These are phyloP conservation scores for Aspergillus steynii DNA, from an alignment of 495 filamentous ascomycete species.

Conservation along the genomic window DNA sequence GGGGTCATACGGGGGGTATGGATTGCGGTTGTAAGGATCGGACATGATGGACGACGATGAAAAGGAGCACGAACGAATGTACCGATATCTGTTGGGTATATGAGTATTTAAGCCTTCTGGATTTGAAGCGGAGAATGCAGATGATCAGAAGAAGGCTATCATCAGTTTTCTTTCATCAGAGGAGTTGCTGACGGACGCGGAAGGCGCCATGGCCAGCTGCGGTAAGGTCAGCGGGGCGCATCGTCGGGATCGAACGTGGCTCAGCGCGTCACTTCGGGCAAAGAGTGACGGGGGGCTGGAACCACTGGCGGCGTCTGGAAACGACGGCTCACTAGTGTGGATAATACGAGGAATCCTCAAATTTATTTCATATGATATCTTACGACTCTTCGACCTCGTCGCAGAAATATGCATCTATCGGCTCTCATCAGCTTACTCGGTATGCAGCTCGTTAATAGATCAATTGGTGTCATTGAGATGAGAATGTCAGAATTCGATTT, in stretches of 20 bases:
- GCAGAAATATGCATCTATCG: no score
- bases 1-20: conserved; percentile 17
- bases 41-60: conserved; percentile 16
- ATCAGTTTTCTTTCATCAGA: not conserved
- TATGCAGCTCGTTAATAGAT: not conserved
- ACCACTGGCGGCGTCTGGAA: no score
- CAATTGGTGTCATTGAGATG: not conserved
- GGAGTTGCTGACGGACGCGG: not conserved
- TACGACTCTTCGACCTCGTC: no score
- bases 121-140: not conserved
- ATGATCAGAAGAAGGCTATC: not conserved
- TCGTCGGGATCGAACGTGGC: no score
- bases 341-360: not conserved
- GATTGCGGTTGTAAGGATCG: conserved; percentile 12
- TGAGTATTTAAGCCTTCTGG: not conserved
- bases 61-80: not conserved
- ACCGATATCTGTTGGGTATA: not conserved
- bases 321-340: not conserved
- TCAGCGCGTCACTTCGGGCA: no score
- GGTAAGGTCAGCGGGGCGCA: not conserved
- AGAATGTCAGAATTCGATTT: no score
- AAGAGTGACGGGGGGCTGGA: no score
- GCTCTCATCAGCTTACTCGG: not conserved
- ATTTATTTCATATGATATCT: no score
- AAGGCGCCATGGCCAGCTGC: not conserved